phyloP scores from a whole-genome alignment of 1,284 basidiomycete species.

The Malassezia japonica region DNA sequence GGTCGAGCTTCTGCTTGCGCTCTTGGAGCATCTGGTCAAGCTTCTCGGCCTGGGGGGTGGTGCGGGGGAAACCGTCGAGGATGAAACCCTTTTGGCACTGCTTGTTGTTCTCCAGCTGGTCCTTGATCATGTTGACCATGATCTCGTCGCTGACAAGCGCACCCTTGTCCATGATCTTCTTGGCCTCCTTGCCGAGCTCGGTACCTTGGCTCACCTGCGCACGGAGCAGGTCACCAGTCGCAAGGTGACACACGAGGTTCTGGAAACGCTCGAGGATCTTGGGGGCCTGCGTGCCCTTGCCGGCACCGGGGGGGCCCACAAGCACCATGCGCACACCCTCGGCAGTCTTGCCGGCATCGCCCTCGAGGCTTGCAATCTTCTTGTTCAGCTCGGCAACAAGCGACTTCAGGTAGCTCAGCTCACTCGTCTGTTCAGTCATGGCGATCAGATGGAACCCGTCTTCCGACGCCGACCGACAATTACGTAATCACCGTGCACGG shows the following conservation, averaged over 20 bases:
- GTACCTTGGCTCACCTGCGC: constrained; percentile 85
- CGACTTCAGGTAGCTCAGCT: constrained; percentile 42
- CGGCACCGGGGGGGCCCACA: constrained; percentile 90
- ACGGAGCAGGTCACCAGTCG: constrained; percentile 95
- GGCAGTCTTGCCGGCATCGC: background rate
- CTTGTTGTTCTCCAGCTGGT: constrained; percentile 87
- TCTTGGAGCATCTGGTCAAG: constrained; percentile 77
- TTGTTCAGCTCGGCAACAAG: constrained; percentile 44
- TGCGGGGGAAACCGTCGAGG: constrained; percentile 94
- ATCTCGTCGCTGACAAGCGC: constrained; percentile 91
- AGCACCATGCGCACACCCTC: constrained; percentile 64
- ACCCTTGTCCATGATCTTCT: constrained; percentile 91
- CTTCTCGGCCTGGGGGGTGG: constrained; percentile 93
- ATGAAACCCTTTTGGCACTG: constrained; percentile 92
- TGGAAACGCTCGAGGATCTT: constrained; percentile 76
- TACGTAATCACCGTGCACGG: background rate
- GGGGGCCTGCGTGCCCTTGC: constrained; percentile 98
- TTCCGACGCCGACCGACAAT: background rate
- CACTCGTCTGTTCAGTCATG: constrained; percentile 14
- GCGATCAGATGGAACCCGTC: background rate
- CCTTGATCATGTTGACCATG: constrained; percentile 93
- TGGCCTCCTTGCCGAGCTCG: constrained; percentile 75
- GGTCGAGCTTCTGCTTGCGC: constrained; percentile 73
- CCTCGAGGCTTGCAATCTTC: constrained; percentile 37
- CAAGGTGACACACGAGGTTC: constrained; percentile 83